Conservation (phyloP, 441 rosid species). For the Adansonia madagascariensis region DNA sequence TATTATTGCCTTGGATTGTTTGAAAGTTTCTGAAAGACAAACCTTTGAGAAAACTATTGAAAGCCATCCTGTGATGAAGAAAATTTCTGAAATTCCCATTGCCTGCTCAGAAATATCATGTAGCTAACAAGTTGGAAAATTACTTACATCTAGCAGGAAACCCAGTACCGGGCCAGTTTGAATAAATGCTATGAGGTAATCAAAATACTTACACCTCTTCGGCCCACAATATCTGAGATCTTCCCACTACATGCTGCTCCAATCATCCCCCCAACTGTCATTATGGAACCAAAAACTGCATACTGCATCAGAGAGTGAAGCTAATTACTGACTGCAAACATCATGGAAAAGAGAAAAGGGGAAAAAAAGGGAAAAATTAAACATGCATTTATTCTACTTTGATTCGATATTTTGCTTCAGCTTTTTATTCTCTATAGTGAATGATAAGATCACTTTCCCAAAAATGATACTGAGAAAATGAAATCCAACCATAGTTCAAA, state of each 20-base stretch:
- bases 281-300: slow-evolving; percentile 76
- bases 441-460: not conserved
- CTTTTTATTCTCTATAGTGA: not conserved
- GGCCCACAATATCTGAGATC: slow-evolving; percentile 63
- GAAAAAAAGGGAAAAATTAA: not conserved
- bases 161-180: not conserved
- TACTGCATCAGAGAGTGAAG: slow-evolving; percentile 44
- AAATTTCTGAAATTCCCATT: slow-evolving; percentile 62
- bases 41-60: slow-evolving; percentile 59
- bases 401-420: not conserved
- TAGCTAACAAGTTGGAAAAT: not conserved
- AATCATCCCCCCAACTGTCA: slow-evolving; percentile 83
- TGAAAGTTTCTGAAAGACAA: not conserved
- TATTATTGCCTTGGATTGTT: not conserved
- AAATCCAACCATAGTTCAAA: slow-evolving; percentile 5
- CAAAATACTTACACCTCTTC: slow-evolving; percentile 61
- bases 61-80: slow-evolving; percentile 62
- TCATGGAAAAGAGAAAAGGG: not conserved
- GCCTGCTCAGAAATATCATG: slow-evolving; percentile 43
- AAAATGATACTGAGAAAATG: not conserved
- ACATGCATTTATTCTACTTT: not conserved
- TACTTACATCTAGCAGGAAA: not conserved
- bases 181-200: not conserved
- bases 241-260: slow-evolving; percentile 78
- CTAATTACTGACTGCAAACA: not conserved